Evolutionary conservation across 805 yeast genomes (phyloP), one percentile per base, ranked within the genome.

Genomic region (Candida fluviatilis): DNA sequence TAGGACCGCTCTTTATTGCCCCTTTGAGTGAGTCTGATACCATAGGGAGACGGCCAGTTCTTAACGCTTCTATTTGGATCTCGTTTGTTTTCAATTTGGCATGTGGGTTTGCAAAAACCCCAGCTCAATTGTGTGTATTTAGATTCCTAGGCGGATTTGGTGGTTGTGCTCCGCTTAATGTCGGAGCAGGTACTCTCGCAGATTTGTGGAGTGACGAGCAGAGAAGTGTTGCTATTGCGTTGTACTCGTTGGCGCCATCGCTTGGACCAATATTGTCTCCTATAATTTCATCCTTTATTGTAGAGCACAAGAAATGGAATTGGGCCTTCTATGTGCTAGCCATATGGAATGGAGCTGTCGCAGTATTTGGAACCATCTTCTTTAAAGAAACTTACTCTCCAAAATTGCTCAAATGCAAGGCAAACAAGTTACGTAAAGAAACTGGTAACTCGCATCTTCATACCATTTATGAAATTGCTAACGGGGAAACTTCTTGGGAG

Each of bases 201-300:
- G 89, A 82, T 50, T 50, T 82, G 43, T 82, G 69, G 66, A 64
- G 64, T 36, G 75, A 73, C 42, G 53, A 63, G 34, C 66, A 73
- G 24, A 66, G 87, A 36, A 76, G 74, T 36, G 52, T 62, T 26
- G 83, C 84, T 1, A 61, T 80, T 64, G 76, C 82, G 1, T 57
- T 75, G 6, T 80, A 73, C 52, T 71, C 85, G 0, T 62, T 82
- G 13, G 47, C 52, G 18, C 86, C 87, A 2, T 74, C 81, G 39
- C 52, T 81, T 31, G 93, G 91, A 0, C 91, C 93, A 2, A 72
- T 82, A 1, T 50, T 81, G 16, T 80, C 83, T 1, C 84, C 85
- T 0, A 64, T 79, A 2, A 64, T 80, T 11, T 55, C 82, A 3
- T 82, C 85, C 2, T 82, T 70, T 49, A 62, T 78, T 17, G 78